Conservation (phyloP, 2,329 filamentous ascomycete species). For the Raffaelea deltoideospora region DNA sequence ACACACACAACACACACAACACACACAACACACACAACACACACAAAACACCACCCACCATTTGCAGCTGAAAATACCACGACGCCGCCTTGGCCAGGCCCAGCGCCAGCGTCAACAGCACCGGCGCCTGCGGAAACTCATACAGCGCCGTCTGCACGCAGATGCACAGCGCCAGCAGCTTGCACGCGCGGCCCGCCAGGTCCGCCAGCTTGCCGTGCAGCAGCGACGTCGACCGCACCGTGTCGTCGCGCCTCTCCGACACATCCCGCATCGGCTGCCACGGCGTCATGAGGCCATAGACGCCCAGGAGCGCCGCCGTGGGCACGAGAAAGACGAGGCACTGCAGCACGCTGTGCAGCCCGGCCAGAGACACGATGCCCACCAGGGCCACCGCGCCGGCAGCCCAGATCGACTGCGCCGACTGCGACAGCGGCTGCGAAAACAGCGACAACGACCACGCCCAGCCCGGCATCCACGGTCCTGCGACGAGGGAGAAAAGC, state of each 20-base stretch:
- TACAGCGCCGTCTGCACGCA: background rate
- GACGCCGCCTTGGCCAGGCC: background rate
- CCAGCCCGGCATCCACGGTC: too few relatives aligned
- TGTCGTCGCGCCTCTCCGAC: too few relatives aligned
- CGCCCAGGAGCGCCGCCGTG: background rate
- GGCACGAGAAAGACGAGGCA: background rate
- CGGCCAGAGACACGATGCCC: background rate
- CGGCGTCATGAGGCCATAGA: background rate
- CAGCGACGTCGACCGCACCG: background rate
- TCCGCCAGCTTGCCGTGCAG: background rate
- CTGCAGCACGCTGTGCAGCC: background rate
- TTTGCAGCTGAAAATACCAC: background rate
- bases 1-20: too few relatives aligned
- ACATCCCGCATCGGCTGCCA: too few relatives aligned
- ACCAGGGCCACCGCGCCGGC: background rate
- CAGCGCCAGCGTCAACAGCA: background rate
- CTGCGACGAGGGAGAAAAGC: too few relatives aligned
- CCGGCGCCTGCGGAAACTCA: background rate
- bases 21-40: too few relatives aligned
- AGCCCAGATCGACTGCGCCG: background rate
- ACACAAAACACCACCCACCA: too few relatives aligned
- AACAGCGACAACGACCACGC: too few relatives aligned
- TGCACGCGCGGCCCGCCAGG: background rate
- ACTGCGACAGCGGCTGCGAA: too few relatives aligned
- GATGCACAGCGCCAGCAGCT: background rate